Evolutionary conservation across 2,329 filamentous ascomycete species (phyloP).

Genomic region (Hypomyces rosellus): DNA sequence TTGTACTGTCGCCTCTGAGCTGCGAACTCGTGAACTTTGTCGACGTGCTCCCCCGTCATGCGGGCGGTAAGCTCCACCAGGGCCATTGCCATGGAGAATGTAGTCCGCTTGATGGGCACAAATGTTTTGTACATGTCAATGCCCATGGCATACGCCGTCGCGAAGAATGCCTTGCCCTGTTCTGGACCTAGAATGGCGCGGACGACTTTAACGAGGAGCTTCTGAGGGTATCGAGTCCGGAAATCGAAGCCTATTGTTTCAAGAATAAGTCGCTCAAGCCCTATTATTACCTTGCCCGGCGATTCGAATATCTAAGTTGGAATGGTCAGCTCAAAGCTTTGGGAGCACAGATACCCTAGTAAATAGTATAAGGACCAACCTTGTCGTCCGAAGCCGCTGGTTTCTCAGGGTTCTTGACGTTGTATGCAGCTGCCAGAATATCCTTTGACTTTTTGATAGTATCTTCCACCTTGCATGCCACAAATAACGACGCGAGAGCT

Average conservation of each 20-base stretch:
- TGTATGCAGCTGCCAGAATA: slow-evolving; percentile 85
- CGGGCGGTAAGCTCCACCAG: slow-evolving; percentile 74
- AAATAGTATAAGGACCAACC: slow-evolving; percentile 38
- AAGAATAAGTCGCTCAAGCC: slow-evolving; percentile 84
- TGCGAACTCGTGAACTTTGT: slow-evolving; percentile 44
- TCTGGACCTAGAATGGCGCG: slow-evolving; percentile 46
- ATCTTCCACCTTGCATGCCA: slow-evolving; percentile 95
- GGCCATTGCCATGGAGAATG: slow-evolving; percentile 76
- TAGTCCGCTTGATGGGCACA: slow-evolving; percentile 82
- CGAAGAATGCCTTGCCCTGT: slow-evolving; percentile 49
- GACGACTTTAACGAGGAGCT: slow-evolving; percentile 73
- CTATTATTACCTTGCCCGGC: slow-evolving; percentile 74
- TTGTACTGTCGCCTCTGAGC: slow-evolving; percentile 41
- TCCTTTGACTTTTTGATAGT: slow-evolving; percentile 95
- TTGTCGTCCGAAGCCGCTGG: slow-evolving; percentile 75
- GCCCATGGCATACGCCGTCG: slow-evolving; percentile 71
- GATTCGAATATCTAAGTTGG: slow-evolving; percentile 66
- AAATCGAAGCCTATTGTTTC: slow-evolving; percentile 94
- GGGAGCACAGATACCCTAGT: not conserved
- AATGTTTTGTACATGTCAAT: slow-evolving; percentile 92
- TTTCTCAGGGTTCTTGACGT: slow-evolving; percentile 65
- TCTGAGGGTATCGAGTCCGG: slow-evolving; percentile 79
- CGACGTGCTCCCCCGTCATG: slow-evolving; percentile 52
- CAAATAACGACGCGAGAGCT: slow-evolving; percentile 79
- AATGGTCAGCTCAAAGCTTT: not conserved